phyloP scores from a whole-genome alignment of 208 protist species.

The Trypanosoma caninum region DNA sequence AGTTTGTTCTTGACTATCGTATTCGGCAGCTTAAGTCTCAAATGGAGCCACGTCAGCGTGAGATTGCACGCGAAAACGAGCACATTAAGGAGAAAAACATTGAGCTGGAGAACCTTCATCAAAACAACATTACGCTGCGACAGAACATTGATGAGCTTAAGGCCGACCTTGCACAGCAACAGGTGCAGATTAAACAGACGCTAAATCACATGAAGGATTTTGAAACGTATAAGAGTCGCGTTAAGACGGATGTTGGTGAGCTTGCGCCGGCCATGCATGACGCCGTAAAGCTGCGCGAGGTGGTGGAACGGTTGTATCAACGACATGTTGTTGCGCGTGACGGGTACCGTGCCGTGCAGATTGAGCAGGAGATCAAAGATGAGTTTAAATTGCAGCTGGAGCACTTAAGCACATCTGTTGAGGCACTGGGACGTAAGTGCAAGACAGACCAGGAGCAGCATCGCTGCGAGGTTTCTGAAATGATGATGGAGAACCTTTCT shows the following conservation, averaged over 20 bases:
- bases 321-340: conserved; percentile 75
- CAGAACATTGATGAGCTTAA: conserved; percentile 88
- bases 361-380: conserved; percentile 69
- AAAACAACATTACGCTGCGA: conserved; percentile 87
- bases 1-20: conserved; percentile 98
- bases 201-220: conserved; percentile 81
- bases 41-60: conserved; percentile 95
- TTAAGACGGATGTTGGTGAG: conserved; percentile 79
- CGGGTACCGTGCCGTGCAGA: conserved; percentile 59
- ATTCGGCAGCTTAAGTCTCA: conserved; percentile 97
- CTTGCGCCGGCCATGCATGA: conserved; percentile 90
- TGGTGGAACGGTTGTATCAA: conserved; percentile 80
- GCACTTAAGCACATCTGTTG: conserved; percentile 91
- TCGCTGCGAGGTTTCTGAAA: conserved; percentile 82
- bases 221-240: conserved; percentile 85
- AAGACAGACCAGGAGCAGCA: conserved; percentile 89
- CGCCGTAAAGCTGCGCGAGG: conserved; percentile 74
- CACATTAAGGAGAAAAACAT: conserved; percentile 92
- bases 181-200: conserved; percentile 73
- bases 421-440: conserved; percentile 90
- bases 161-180: conserved; percentile 84
- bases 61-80: conserved; percentile 90
- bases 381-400: conserved; percentile 92
- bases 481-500: conserved; percentile 95
- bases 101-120: conserved; percentile 88